These are phyloP conservation scores for Cryptococcus floricola DNA, from an alignment of 1,284 basidiomycete species.

Conservation along the genomic window DNA sequence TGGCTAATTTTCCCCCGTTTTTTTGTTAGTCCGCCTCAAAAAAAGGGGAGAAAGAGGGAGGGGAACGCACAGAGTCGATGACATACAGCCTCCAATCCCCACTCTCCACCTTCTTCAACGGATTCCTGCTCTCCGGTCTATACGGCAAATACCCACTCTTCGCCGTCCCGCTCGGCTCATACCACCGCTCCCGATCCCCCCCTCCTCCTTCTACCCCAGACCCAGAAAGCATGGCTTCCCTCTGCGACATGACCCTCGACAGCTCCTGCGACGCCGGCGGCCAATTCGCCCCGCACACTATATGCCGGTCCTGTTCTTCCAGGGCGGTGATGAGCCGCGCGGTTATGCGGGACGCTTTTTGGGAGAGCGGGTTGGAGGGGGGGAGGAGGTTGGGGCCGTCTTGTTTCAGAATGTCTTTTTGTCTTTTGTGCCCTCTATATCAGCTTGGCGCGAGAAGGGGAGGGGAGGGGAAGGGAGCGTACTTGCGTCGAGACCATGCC, in stretches of 20 bases:
- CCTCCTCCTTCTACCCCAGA: conserved; percentile 1
- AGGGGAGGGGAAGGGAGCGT: conserved; percentile 8
- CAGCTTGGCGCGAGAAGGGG: background rate
- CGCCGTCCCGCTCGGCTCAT: conserved; percentile 47
- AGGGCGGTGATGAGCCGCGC: conserved; percentile 45
- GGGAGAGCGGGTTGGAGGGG: conserved; percentile 44
- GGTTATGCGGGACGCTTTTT: conserved; percentile 45
- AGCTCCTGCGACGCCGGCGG: conserved; percentile 39
- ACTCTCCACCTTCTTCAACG: conserved; percentile 48
- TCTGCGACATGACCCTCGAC: conserved; percentile 28
- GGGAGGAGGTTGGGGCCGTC: conserved; percentile 50
- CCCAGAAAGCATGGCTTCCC: conserved; percentile 17
- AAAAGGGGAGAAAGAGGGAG: no score
- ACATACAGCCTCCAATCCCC: conserved; percentile 54
- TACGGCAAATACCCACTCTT: conserved; percentile 45
- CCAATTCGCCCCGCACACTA: conserved; percentile 49
- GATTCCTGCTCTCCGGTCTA: conserved; percentile 48
- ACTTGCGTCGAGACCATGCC: conserved; percentile 53
- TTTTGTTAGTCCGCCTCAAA: conserved; percentile 1
- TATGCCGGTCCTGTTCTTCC: conserved; percentile 47
- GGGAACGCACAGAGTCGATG: conserved; percentile 47
- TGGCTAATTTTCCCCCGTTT: conserved; percentile 29
- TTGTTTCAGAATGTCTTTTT: conserved; percentile 48
- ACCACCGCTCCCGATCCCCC: conserved; percentile 8
- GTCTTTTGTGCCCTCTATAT: conserved; percentile 30